Conservation (phyloP, 1,284 basidiomycete genomes). For the Ustilago xerochloae region DNA sequence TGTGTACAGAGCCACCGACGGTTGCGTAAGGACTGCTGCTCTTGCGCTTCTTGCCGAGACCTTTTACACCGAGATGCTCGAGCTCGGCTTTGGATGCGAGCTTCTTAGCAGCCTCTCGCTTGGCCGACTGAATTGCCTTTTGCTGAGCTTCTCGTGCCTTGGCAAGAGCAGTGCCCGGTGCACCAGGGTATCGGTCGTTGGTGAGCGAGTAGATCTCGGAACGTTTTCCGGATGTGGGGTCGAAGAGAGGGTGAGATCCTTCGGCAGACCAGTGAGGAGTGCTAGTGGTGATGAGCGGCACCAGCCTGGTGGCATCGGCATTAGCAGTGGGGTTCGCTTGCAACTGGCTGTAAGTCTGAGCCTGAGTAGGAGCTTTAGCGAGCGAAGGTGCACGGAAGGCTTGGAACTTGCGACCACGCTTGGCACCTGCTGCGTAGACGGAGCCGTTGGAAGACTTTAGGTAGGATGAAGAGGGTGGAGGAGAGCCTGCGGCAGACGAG, state of each 20-base stretch:
- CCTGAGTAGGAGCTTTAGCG: background rate
- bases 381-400: conserved; percentile 35
- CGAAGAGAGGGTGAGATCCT: conserved; percentile 45
- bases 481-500: conserved; percentile 33
- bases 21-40: conserved; percentile 60
- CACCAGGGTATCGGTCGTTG: conserved; percentile 64
- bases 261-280: conserved; percentile 47
- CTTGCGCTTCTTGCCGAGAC: conserved; percentile 60
- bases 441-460: conserved; percentile 12
- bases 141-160: conserved; percentile 54
- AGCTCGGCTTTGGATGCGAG: conserved; percentile 55
- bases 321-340: background rate
- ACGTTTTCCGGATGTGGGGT: conserved; percentile 46
- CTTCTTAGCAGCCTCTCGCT: conserved; percentile 54
- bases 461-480: conserved; percentile 30
- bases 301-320: conserved; percentile 6
- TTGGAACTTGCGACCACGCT: conserved; percentile 48
- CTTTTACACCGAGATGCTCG: conserved; percentile 61
- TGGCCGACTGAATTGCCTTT: conserved; percentile 38
- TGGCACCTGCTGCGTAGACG: conserved; percentile 12
- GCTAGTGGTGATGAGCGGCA: conserved; percentile 40
- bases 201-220: conserved; percentile 56
- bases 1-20: conserved; percentile 4
- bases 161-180: conserved; percentile 58
- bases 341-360: too few species aligned